These are phyloP conservation scores for Aspergillus calidoustus DNA, from an alignment of 2,329 filamentous ascomycete species.

Conservation along the genomic window DNA sequence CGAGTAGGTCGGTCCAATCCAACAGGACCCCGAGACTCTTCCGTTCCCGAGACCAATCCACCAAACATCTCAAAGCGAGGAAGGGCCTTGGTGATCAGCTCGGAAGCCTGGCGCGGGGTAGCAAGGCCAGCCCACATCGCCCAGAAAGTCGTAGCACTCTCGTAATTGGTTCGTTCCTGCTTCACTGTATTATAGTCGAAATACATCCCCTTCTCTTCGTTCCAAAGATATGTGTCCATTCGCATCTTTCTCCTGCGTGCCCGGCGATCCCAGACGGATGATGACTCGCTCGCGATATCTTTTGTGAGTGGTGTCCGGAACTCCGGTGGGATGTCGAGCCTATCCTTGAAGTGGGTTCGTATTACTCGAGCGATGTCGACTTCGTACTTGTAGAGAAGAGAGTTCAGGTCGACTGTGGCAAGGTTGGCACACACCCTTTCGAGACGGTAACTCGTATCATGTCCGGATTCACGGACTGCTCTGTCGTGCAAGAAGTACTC, in stretches of 20 bases:
- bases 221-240: conserved; percentile 94
- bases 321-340: conserved; percentile 77
- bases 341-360: conserved; percentile 80
- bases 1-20: conserved; percentile 85
- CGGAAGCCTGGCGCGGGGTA: conserved; percentile 81
- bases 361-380: conserved; percentile 88
- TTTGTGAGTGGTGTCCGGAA: conserved; percentile 72
- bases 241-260: conserved; percentile 80
- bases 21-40: conserved; percentile 81
- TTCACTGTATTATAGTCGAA: conserved; percentile 94
- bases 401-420: conserved; percentile 93
- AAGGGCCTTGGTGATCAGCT: conserved; percentile 78
- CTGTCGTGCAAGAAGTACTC: conserved; percentile 96
- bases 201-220: conserved; percentile 90
- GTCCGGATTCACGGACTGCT: conserved; percentile 92
- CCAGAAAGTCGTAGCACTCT: conserved; percentile 95
- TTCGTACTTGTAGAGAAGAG: conserved; percentile 95
- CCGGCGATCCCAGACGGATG: conserved; percentile 86
- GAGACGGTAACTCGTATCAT: conserved; percentile 93
- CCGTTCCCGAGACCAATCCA: conserved; percentile 85
- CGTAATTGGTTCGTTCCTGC: conserved; percentile 80
- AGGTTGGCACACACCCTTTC: conserved; percentile 86
- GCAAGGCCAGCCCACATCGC: conserved; percentile 93
- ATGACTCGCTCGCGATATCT: conserved; percentile 75
- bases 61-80: conserved; percentile 88